Percentiles rank a stretch among this genome's conserved stretches.
Evolutionary conservation across 352 stramenopile species (phyloP).

Genomic region (Phytophthora boehmeriae): DNA sequence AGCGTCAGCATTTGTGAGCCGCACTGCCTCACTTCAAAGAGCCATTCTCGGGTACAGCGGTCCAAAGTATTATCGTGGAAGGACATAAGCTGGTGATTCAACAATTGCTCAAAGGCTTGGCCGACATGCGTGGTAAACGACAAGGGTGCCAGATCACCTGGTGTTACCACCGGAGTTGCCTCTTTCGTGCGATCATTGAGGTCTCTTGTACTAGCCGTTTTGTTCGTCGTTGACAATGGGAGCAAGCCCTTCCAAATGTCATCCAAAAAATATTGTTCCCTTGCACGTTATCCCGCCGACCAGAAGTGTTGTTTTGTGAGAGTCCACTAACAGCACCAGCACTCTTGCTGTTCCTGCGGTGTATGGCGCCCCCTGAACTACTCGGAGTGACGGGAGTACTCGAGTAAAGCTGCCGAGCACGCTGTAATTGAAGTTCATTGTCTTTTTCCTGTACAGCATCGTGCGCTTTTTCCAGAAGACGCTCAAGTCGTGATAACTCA

Average conservation of each 20-base stretch:
- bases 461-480: constrained; percentile 64
- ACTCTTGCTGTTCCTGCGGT: constrained; percentile 13
- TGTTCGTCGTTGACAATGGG: constrained; percentile 19
- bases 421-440: constrained; percentile 60
- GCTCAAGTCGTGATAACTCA: constrained; percentile 68
- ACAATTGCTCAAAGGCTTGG: constrained; percentile 60
- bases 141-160: constrained; percentile 1
- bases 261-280: constrained; percentile 50
- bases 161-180: background rate
- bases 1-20: constrained; percentile 61
- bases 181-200: constrained; percentile 5
- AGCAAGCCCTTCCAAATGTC: constrained; percentile 61
- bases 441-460: constrained; percentile 57
- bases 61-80: constrained; percentile 62
- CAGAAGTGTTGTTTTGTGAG: constrained; percentile 12
- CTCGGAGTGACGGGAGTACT: constrained; percentile 9
- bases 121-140: constrained; percentile 61
- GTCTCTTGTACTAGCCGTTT: background rate
- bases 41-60: constrained; percentile 62
- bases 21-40: constrained; percentile 57
- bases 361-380: background rate
- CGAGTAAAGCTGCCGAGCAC: constrained; percentile 57
- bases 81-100: constrained; percentile 53
- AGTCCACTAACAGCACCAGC: background rate
- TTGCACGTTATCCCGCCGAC: constrained; percentile 22